Evolutionary conservation across 2,329 filamentous ascomycete species (phyloP), one percentile per base, ranked within the genome.

Genomic region (Fusarium oxysporum): DNA sequence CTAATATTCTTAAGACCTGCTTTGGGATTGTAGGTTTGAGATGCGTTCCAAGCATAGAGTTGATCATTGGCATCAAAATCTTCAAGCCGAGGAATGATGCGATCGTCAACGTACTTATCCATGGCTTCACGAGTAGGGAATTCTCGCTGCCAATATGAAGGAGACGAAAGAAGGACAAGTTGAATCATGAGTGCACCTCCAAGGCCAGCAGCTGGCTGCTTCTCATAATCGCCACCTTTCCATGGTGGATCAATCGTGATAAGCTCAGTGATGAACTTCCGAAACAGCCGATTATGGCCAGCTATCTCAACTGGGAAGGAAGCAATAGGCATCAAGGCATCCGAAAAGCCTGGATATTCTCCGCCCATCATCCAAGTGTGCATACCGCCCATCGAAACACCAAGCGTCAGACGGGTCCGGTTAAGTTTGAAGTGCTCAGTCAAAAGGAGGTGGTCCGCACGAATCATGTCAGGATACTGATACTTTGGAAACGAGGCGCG

Each of bases 381-480:
- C 70, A 70, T 72, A 1, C 70, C 70, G 2, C 70, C 70, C 61
- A 73, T 72, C 0, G 70, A 72, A 0, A 72, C 70, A 2, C 70
- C 70, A 25, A 72, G 56, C 0, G 58, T 47, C 10, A 72, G 6
- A 1, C 70, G 30, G 0, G 66, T 73, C 2, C 59, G 53, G 1
- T 73, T 66, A 0, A 72, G 50, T 8, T 51, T 51, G 8, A 72
- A 73, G 14, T 73, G 56, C 2, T 73, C 56, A 4, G 70, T 60
- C 0, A 72, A 14, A 0, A 70, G 56, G 0, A 6, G 2, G 19
- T 62, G 65, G 5, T 73, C 70, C 0, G 65, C 70, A 0, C 65
- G 70, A 12, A 67, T 43, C 38, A 72, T 72, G 1, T 72, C 65
- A 0, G 56, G 40, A 28, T 72, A 70, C 37, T 73, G 60, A 5